Evolutionary conservation across 306 rosid genomes (phyloP), one percentile per base, ranked within the genome.

Genomic region (Luffa acutangula): DNA sequence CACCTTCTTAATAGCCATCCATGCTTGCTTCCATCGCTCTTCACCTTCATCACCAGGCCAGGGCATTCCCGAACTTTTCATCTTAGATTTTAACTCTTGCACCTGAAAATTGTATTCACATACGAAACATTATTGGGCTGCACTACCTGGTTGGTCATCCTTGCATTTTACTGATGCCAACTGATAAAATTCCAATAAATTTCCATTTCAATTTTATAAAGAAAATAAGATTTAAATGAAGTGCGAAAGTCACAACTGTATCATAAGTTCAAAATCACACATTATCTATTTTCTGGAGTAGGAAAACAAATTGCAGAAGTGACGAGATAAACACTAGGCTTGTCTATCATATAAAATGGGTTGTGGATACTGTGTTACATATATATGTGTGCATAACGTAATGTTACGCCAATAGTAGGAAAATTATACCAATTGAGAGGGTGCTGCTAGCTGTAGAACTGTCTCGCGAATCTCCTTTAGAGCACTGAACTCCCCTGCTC

Each of bases 11-110:
- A 95, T 92, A 78, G 99, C 97, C 64, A 9, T 84, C 97, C 99
- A 95, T 84, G 99, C 97, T 85, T 89, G 93, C 80, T 86, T 88
- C 99, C 99, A 95, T 78, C 92, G 85, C 49, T 91, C 75, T 85
- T 93, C 90, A 17, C 97, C 97, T 85, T 95, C 99, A 88, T 95
- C 99, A 75, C 99, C 97, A 1, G 99, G 99, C 99, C 99, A 95
- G 75, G 99, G 99, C 99, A 95, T 91, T 80, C 93, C 99, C 58
- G 97, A 95, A 89, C 93, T 76, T 87, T 87, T 83, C 97, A 95
- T 93, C 81, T 69, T 95, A 56, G 83, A 85, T 87, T 87, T 88
- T 86, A 95, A 89, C 84, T 95, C 97, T 84, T 87, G 90, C 60
- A 93, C 93, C 99, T 95, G 89, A 84, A 86, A 79, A 54, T 49